Evolutionary conservation across 768 basidiomycete species (phyloP), one percentile per base, ranked within the genome.

Genomic region (Leucogyrophana mollusca): DNA sequence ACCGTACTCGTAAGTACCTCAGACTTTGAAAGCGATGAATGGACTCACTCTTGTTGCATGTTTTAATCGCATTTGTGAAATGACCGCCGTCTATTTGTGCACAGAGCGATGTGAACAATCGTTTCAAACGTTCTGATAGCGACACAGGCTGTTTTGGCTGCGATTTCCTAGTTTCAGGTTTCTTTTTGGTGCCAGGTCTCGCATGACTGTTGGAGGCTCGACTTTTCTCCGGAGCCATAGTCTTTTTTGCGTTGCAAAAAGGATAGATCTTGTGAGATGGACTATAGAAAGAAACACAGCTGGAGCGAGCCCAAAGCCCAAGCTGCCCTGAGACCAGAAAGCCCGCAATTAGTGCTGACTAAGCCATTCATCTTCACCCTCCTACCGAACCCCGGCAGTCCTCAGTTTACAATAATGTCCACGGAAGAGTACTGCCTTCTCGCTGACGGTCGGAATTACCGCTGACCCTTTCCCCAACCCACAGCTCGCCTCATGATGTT

Each of bases 81-180:
- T 94, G 83, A 2, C 87, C 89, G n/a, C 87, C 90, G 51, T 94
- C 90, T 56, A 94, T 84, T 62, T 95, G 94, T 9, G 89, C 87
- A 60, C 82, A 85, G 3, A 96, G 69, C 32, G 89, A 87, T 40
- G 79, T 82, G 67, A 88, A 93, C 42, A 88, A 70, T 14, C 82
- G 77, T 57, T 78, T 83, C 41, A 77, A 41, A 52, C 56, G 62
- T 52, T 54, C 61, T 13, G 56, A 58, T 42, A 56, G 24, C 2
- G 47, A 22, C 39, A 56, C 52, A 40, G 56, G 47, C 49, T 57
- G 51, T 47, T 50, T 55, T 34, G 49, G 42, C 43, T 40, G 51
- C 0, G 5, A 36, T 41, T 54, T 60, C 2, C 27, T 41, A 9
- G 33, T 22, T 21, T 23, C 40, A 27, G 34, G 35, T 7, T 47